Conservation (phyloP, 129 eudicot species). For the Cynara cardunculus region DNA sequence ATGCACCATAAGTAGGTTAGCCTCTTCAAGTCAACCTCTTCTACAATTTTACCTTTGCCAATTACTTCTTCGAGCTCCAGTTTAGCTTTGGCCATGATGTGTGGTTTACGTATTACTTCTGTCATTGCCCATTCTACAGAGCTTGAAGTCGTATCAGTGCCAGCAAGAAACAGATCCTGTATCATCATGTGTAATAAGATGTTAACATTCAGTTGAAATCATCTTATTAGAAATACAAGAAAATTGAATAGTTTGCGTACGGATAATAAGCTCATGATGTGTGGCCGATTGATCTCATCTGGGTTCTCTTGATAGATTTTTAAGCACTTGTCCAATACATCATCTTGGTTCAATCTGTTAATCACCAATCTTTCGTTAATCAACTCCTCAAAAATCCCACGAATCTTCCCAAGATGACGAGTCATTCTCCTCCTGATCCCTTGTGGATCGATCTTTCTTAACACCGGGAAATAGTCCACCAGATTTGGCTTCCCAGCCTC, state of each 20-base stretch:
- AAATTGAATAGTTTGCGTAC: neutral
- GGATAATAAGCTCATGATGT: constrained; percentile 19
- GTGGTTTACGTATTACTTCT: neutral
- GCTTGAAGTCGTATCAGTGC: neutral
- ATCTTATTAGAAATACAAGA: too few species aligned
- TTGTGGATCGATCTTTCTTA: constrained; percentile 23
- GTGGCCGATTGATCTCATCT: constrained; percentile 6
- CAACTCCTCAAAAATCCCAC: constrained; percentile 22
- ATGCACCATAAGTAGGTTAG: constrained; percentile 35
- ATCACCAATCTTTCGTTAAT: constrained; percentile 28
- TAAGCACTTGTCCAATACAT: constrained; percentile 17
- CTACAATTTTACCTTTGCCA: constrained; percentile 16
- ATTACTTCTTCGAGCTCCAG: neutral
- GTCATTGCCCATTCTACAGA: constrained; percentile 9
- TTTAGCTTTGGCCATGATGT: constrained; percentile 1
- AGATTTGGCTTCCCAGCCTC: constrained; percentile 54
- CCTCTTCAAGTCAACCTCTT: constrained; percentile 21
- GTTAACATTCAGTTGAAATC: too few species aligned
- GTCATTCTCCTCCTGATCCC: constrained; percentile 15
- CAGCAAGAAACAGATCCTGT: neutral
- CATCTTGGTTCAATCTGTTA: constrained; percentile 10
- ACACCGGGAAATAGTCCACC: constrained; percentile 37
- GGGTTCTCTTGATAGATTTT: constrained; percentile 19
- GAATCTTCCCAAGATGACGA: constrained; percentile 11
- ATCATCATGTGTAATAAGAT: too few species aligned